A percentile compares a stretch with the other conserved stretches of the same genome.
These are phyloP conservation scores for Euphorbia peplus DNA, from an alignment of 345 rosid species.

Conservation along the genomic window DNA sequence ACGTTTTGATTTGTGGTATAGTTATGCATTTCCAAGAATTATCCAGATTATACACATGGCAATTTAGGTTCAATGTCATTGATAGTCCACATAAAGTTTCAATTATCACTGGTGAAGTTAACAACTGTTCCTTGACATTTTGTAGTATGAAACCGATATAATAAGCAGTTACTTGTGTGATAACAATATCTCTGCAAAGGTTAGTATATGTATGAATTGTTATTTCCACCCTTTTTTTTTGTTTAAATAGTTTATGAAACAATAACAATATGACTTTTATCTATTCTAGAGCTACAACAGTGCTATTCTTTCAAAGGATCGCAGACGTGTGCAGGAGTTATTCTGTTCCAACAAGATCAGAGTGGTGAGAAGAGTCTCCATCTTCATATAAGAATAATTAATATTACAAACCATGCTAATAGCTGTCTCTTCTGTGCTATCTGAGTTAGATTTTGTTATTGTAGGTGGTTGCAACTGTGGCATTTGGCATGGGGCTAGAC, in stretches of 20 bases:
- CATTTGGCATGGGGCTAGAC: constrained; percentile 99
- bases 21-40: neutral
- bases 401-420: neutral
- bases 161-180: constrained; percentile 81
- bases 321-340: constrained; percentile 68
- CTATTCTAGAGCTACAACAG: constrained; percentile 77
- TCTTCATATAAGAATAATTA: neutral
- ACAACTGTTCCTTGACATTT: constrained; percentile 15
- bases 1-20: neutral
- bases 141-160: constrained; percentile 81
- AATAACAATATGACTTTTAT: constrained; percentile 30
- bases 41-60: neutral
- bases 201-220: constrained; percentile 23
- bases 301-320: constrained; percentile 73
- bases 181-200: constrained; percentile 78
- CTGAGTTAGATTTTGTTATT: constrained; percentile 20
- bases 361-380: constrained; percentile 58
- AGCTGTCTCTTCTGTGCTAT: constrained; percentile 1
- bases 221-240: constrained; percentile 5
- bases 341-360: constrained; percentile 91
- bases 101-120: neutral
- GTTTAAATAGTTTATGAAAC: constrained; percentile 16
- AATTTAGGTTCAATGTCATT: neutral
- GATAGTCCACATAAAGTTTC: neutral
- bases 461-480: constrained; percentile 98